Percentiles rank a stretch among this genome's conserved stretches.
Conservation (phyloP, 306 rosid genomes). For the Heteromeles arbutifolia region DNA sequence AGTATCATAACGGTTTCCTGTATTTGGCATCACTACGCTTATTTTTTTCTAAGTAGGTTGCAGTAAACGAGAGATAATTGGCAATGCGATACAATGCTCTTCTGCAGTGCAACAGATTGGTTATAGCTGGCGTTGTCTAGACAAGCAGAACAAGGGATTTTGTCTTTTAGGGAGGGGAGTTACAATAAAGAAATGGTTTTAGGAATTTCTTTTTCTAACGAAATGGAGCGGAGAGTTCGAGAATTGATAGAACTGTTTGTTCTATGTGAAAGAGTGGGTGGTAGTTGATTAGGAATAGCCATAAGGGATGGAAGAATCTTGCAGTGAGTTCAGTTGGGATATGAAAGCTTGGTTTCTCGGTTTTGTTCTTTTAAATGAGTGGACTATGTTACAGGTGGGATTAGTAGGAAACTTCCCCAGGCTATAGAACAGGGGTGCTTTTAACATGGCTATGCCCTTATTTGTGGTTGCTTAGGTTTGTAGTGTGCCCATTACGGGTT, state of each 20-base stretch:
- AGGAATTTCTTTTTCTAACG: neutral
- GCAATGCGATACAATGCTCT: neutral
- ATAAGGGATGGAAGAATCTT: neutral
- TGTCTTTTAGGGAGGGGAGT: neutral
- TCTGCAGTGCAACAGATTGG: neutral
- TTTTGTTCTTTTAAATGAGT: neutral
- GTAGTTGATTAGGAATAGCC: neutral
- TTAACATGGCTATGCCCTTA: neutral
- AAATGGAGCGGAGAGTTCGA: too few relatives aligned
- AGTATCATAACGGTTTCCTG: neutral
- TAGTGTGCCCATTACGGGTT: neutral
- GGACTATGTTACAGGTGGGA: neutral
- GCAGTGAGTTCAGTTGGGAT: neutral
- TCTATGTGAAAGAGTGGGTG: neutral
- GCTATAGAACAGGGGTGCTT: neutral
- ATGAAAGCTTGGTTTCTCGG: neutral
- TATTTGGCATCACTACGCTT: neutral
- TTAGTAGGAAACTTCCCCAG: neutral
- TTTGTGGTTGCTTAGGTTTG: neutral
- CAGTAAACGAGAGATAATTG: neutral
- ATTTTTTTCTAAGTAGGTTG: neutral
- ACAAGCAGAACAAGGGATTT: neutral
- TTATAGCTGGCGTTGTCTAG: neutral
- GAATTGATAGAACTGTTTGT: neutral
- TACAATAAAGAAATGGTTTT: neutral